Evolutionary conservation across 352 stramenopile species (phyloP).

Genomic region (Phytophthora aleatoria): DNA sequence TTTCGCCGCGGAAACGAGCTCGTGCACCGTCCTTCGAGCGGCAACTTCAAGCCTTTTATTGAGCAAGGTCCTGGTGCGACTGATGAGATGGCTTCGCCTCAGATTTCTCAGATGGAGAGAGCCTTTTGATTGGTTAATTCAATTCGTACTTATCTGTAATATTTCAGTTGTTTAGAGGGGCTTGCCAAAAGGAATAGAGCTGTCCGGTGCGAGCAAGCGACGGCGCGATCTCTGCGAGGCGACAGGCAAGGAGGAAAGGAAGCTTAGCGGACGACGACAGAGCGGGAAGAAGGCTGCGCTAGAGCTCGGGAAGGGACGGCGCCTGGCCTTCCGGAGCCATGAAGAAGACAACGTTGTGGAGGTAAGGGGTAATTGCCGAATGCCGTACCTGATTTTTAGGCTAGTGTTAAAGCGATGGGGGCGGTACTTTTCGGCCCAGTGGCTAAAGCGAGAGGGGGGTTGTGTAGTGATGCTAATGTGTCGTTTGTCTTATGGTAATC

Average conservation of each 20-base stretch:
- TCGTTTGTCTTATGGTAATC: background rate
- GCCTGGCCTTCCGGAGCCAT: slow-evolving; percentile 15
- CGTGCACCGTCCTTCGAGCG: slow-evolving; percentile 31
- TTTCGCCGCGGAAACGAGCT: slow-evolving; percentile 34
- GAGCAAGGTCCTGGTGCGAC: slow-evolving; percentile 13
- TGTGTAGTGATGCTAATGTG: slow-evolving; percentile 3
- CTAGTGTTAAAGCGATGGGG: slow-evolving; percentile 13
- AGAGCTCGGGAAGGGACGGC: background rate
- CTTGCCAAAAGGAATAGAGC: slow-evolving; percentile 27
- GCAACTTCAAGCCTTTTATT: slow-evolving; percentile 23
- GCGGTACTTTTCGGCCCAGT: background rate
- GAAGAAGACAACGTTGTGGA: slow-evolving; percentile 45
- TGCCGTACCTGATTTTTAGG: slow-evolving; percentile 18
- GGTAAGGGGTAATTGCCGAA: slow-evolving; percentile 14
- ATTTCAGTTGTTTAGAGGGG: slow-evolving; percentile 7
- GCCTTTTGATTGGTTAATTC: slow-evolving; percentile 22
- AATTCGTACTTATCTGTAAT: slow-evolving; percentile 30
- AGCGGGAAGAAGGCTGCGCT: slow-evolving; percentile 4
- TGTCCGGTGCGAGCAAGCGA: slow-evolving; percentile 19
- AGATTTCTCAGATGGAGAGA: slow-evolving; percentile 22
- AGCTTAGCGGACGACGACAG: slow-evolving; percentile 14
- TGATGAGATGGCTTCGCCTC: slow-evolving; percentile 26
- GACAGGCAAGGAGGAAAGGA: slow-evolving; percentile 10
- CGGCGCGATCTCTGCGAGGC: slow-evolving; percentile 16
- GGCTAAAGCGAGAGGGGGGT: slow-evolving; percentile 3